A percentile compares a stretch with the other conserved stretches of the same genome.
These are phyloP conservation scores for Yamadazyma triangularis DNA, from an alignment of 1,139 yeast genomes.

Conservation along the genomic window DNA sequence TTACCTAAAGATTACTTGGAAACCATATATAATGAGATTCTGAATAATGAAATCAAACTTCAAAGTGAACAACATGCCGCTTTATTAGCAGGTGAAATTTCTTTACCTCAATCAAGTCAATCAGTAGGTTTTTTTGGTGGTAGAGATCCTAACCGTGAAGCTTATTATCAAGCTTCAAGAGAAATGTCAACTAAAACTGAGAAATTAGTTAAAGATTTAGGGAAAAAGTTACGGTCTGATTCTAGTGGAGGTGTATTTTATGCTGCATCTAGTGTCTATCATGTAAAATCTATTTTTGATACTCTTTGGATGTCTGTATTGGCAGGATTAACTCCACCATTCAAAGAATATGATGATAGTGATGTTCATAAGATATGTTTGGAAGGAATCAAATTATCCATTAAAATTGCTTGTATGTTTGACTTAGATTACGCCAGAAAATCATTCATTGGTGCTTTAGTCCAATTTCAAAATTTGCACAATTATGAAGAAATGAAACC, in stretches of 20 bases:
- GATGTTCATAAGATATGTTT: constrained; percentile 70
- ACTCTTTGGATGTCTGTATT: constrained; percentile 95
- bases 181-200: constrained; percentile 92
- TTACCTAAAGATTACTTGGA: constrained; percentile 70
- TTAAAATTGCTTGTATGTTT: constrained; percentile 80
- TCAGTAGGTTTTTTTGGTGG: constrained; percentile 69
- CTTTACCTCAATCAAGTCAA: constrained; percentile 29
- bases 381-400: constrained; percentile 81
- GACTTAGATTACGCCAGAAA: constrained; percentile 81
- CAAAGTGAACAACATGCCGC: constrained; percentile 96
- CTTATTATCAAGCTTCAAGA: constrained; percentile 85
- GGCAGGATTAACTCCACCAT: constrained; percentile 92
- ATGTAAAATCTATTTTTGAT: constrained; percentile 90
- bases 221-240: constrained; percentile 39
- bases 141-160: constrained; percentile 74
- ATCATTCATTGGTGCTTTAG: constrained; percentile 85
- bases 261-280: constrained; percentile 75
- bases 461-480: constrained; percentile 79
- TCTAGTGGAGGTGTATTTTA: constrained; percentile 32
- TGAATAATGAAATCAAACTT: constrained; percentile 77
- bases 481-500: constrained; percentile 73
- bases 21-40: constrained; percentile 72
- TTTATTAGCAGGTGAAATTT: constrained; percentile 59
- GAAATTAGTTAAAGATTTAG: constrained; percentile 68
- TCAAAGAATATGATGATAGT: constrained; percentile 80